Evolutionary conservation across 768 basidiomycete genomes (phyloP).

Genomic region (Trametes meyenii): DNA sequence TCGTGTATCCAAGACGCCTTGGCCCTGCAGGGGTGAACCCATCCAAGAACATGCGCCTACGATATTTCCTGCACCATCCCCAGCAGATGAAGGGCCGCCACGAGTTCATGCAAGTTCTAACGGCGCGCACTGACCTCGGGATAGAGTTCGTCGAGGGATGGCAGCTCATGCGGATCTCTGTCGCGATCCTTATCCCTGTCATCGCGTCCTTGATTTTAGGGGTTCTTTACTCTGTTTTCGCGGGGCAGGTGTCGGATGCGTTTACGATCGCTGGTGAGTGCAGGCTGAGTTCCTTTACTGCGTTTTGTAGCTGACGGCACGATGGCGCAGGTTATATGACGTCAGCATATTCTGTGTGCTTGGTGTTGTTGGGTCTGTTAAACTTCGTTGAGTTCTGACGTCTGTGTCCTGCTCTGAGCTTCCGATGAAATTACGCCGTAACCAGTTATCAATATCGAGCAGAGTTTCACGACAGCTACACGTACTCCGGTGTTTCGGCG

Average conservation of each 20-base stretch:
- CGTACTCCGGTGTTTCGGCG: too few species aligned
- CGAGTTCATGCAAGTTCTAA: conserved; percentile 29
- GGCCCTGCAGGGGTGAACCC: conserved; percentile 22
- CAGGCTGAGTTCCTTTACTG: too few species aligned
- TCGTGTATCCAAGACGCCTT: conserved; percentile 25
- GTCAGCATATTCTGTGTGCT: too few species aligned
- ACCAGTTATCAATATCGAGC: too few species aligned
- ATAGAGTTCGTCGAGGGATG: conserved; percentile 26
- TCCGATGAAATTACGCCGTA: too few species aligned
- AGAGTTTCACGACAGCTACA: too few species aligned
- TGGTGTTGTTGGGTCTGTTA: too few species aligned
- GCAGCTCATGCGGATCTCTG: conserved; percentile 22
- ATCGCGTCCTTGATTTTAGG: conserved; percentile 18
- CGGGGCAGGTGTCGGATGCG: conserved; percentile 19
- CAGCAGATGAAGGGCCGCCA: conserved; percentile 18
- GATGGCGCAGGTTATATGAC: too few species aligned
- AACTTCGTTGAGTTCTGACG: too few species aligned
- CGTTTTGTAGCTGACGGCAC: too few species aligned
- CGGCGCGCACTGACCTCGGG: conserved; percentile 19
- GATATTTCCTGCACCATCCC: conserved; percentile 25
- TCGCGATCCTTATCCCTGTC: conserved; percentile 24
- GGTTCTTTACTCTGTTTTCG: conserved; percentile 15
- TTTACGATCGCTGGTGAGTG: conserved; percentile 27
- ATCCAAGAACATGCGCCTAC: conserved; percentile 28
- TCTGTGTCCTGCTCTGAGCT: too few species aligned